Percentiles rank a stretch among this genome's conserved stretches.
Conservation (phyloP, 106 monocot genomes). For the Ottelia alismoides region DNA sequence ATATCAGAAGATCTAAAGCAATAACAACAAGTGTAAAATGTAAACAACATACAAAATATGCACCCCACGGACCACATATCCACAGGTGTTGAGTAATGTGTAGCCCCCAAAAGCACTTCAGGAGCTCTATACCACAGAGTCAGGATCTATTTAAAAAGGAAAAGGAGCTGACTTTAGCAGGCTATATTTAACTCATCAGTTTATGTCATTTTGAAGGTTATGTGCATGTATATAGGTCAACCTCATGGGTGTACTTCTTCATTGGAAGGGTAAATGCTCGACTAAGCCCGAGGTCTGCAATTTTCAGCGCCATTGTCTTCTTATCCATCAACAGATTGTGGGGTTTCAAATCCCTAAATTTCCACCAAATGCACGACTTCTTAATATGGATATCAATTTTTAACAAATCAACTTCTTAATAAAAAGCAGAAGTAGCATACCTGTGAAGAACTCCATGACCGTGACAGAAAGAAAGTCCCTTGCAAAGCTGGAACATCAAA, state of each 20-base stretch:
- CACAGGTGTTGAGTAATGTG: slow-evolving; percentile 61
- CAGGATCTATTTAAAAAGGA: slow-evolving; percentile 32
- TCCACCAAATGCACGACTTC: too few relatives aligned
- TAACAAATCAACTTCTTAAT: not conserved
- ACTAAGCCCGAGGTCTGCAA: slow-evolving; percentile 92
- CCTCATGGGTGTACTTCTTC: slow-evolving; percentile 98
- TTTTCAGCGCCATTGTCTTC: slow-evolving; percentile 84
- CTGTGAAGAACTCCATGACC: slow-evolving; percentile 92
- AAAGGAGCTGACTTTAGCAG: too few relatives aligned
- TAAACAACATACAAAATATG: slow-evolving; percentile 41
- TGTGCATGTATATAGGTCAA: slow-evolving; percentile 2
- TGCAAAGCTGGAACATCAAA: slow-evolving; percentile 96
- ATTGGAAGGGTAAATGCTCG: slow-evolving; percentile 71
- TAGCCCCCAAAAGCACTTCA: slow-evolving; percentile 58
- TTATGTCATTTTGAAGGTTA: too few relatives aligned
- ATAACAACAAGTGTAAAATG: too few relatives aligned
- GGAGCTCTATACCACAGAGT: slow-evolving; percentile 85
- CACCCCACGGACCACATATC: slow-evolving; percentile 86
- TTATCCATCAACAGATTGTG: slow-evolving; percentile 91
- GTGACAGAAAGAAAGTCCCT: slow-evolving; percentile 89
- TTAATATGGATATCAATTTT: not conserved
- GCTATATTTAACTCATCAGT: too few relatives aligned
- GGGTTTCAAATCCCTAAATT: slow-evolving; percentile 75
- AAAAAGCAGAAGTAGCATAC: too few relatives aligned
- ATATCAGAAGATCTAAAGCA: too few relatives aligned